Evolutionary conservation across 352 stramenopile genomes (phyloP), one percentile per base, ranked within the genome.

Genomic region (Pythium dissimile): DNA sequence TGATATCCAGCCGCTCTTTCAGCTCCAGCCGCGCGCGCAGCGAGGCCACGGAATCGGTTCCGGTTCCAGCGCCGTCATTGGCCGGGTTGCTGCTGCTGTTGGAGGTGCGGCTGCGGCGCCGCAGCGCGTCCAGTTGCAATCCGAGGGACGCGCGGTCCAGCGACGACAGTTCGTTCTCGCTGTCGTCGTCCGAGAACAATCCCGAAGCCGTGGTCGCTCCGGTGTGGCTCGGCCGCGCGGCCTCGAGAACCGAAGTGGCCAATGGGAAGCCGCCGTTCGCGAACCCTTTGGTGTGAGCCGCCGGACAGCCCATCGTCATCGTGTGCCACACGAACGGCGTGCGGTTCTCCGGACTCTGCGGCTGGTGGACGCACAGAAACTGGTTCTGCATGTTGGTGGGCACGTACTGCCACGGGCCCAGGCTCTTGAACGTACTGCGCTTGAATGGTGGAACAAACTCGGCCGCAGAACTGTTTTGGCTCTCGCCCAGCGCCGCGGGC

Each of bases 351-450:
- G 79, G 73, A 21, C 83, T 53, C 32, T 31, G 15, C 30, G 79
- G 73, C 24, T 84, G 73, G 46, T 77, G 71, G 37, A 75, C 75
- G 55, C 69, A 85, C 1, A 92, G 54, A 48, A 88, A 92, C 62
- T 92, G 82, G 52, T 92, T 72, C 63, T 94, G 84, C 80, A 94
- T 89, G 67, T 94, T 94, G 16, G 84, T 94, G 0, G 84, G 75
- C 12, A 94, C 31, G 38, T 84, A 88, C 50, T 92, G 80, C 84
- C 84, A 94, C 26, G 84, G 46, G 16, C 89, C 79, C 12, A 89
- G 62, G 31, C 71, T 88, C 51, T 92, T 92, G 74, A 80, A 90
- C 53, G 83, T 92, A 69, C 84, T 94, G 38, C 80, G 77, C 64
- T 92, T 92, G 69, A 94, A 94, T 12, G 81, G 79, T 8, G 80